These are phyloP conservation scores for Puccinia polysora DNA, from an alignment of 1,284 basidiomycete species.

Conservation along the genomic window DNA sequence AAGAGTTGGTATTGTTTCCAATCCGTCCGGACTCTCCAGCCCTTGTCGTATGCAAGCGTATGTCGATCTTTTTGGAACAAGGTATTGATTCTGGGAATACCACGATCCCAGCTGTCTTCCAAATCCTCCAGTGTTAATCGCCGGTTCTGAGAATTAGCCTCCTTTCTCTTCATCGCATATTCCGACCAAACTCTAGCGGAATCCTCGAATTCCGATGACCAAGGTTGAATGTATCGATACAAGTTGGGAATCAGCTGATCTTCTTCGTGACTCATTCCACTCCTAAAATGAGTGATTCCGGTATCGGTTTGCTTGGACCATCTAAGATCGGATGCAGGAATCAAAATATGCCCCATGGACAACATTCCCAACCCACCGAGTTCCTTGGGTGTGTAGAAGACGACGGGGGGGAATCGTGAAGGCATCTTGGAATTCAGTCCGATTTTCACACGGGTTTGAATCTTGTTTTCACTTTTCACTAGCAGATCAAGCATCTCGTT, in stretches of 20 bases:
- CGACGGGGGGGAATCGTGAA: constrained; percentile 91
- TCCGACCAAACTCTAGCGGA: constrained; percentile 98
- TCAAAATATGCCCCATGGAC: constrained; percentile 97
- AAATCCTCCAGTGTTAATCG: constrained; percentile 64
- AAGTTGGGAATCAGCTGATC: constrained; percentile 93
- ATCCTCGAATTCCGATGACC: constrained; percentile 98
- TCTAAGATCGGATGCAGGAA: constrained; percentile 91
- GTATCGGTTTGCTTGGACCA: constrained; percentile 99
- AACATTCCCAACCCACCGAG: constrained; percentile 97
- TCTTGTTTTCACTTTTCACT: constrained; percentile 97
- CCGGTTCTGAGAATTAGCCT: constrained; percentile 95
- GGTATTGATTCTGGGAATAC: constrained; percentile 95
- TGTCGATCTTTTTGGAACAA: constrained; percentile 97
- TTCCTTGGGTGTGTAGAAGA: constrained; percentile 95
- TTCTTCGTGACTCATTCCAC: constrained; percentile 56
- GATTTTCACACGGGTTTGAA: constrained; percentile 98
- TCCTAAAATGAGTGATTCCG: constrained; percentile 58
- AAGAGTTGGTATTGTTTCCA: constrained; percentile 97
- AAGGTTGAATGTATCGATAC: constrained; percentile 96
- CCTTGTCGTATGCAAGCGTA: constrained; percentile 89
- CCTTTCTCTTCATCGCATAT: constrained; percentile 99
- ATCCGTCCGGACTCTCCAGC: constrained; percentile 68
- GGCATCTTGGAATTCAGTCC: constrained; percentile 99
- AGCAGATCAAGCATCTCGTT: constrained; percentile 88
- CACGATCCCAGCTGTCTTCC: constrained; percentile 64